Evolutionary conservation across 495 filamentous ascomycete species (phyloP).

Genomic region (Acidomyces sp.): DNA sequence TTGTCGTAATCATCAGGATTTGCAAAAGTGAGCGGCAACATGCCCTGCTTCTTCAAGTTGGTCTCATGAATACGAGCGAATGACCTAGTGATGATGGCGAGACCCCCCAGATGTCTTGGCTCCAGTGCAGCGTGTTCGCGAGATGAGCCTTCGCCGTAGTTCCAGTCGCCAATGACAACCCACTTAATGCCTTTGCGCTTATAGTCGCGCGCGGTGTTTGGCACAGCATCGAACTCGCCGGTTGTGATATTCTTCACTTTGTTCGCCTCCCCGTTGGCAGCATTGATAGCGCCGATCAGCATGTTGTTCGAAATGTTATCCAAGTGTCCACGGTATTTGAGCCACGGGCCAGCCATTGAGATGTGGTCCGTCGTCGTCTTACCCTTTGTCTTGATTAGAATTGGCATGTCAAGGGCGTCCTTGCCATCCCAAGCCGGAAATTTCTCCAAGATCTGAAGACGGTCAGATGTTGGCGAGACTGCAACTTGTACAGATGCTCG

Average conservation of each 20-base stretch:
- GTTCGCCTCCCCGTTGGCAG: slow-evolving; percentile 93
- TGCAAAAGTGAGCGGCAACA: slow-evolving; percentile 92
- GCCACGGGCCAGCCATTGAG: slow-evolving; percentile 97
- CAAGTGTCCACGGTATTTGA: slow-evolving; percentile 98
- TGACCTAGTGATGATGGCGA: slow-evolving; percentile 89
- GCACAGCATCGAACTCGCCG: slow-evolving; percentile 73
- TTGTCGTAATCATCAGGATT: slow-evolving; percentile 96
- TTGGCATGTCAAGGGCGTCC: slow-evolving; percentile 69
- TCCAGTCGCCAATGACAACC: slow-evolving; percentile 99
- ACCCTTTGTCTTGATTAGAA: slow-evolving; percentile 93
- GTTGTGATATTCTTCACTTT: slow-evolving; percentile 88
- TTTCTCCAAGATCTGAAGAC: slow-evolving; percentile 79
- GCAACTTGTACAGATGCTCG: slow-evolving; percentile 58
- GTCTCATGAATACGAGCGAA: slow-evolving; percentile 99
- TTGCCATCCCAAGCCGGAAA: slow-evolving; percentile 91
- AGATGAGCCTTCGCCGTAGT: slow-evolving; percentile 95
- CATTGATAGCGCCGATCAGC: slow-evolving; percentile 95
- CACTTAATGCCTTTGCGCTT: slow-evolving; percentile 91
- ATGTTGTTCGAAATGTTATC: slow-evolving; percentile 99
- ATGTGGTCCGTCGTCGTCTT: slow-evolving; percentile 99
- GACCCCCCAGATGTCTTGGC: slow-evolving; percentile 90
- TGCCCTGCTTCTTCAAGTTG: slow-evolving; percentile 99
- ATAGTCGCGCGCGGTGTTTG: slow-evolving; percentile 92
- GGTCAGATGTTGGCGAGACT: slow-evolving; percentile 81
- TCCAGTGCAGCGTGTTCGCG: slow-evolving; percentile 97